Conservation (phyloP, 805 yeast species). For the Kuraishia capsulata region DNA sequence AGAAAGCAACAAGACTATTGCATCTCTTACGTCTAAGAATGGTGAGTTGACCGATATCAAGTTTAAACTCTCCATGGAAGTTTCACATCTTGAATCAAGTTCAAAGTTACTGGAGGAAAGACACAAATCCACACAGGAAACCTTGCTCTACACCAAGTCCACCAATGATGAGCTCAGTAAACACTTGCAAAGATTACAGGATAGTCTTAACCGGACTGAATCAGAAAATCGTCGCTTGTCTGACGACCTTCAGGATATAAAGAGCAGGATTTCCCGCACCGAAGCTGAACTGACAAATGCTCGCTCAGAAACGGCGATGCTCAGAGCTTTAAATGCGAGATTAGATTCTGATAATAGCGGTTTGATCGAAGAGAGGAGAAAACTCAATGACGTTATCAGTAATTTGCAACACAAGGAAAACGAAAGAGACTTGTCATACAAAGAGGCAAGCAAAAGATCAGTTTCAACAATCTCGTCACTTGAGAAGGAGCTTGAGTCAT, state of each 20-base stretch:
- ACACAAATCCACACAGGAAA: constrained; percentile 28
- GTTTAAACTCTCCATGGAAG: constrained; percentile 35
- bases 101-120: constrained; percentile 46
- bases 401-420: constrained; percentile 52
- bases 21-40: constrained; percentile 40
- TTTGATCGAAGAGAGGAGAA: constrained; percentile 48
- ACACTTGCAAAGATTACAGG: constrained; percentile 30
- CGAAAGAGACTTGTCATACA: constrained; percentile 48
- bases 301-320: constrained; percentile 47
- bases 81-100: constrained; percentile 48
- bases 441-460: constrained; percentile 40
- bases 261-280: constrained; percentile 33
- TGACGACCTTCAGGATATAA: constrained; percentile 42
- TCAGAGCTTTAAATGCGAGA: constrained; percentile 34
- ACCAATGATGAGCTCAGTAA: constrained; percentile 38
- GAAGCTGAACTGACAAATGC: constrained; percentile 32
- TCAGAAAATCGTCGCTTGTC: constrained; percentile 33
- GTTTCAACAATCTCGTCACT: constrained; percentile 39
- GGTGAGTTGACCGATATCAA: constrained; percentile 28
- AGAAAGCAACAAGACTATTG: constrained; percentile 33
- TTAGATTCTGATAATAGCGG: constrained; percentile 42
- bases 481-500: constrained; percentile 32
- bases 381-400: constrained; percentile 45
- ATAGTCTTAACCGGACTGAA: constrained; percentile 36
- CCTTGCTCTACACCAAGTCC: constrained; percentile 26